Evolutionary conservation across 2,329 filamentous ascomycete genomes (phyloP).

Genomic region (Rutstroemia sp.): DNA sequence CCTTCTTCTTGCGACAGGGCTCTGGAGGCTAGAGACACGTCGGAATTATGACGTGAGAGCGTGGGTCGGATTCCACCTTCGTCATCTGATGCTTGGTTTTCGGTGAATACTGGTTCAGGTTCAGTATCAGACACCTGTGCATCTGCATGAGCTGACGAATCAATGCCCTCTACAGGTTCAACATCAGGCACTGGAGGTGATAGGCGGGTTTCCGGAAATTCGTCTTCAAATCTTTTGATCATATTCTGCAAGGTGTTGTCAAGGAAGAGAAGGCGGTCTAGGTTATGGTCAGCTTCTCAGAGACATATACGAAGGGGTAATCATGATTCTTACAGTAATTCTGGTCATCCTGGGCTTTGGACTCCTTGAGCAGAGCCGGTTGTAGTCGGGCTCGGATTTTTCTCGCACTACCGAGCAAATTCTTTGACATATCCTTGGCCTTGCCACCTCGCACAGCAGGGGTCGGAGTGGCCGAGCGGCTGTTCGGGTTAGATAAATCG

Average conservation of each 20-base stretch:
- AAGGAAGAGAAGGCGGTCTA: constrained; percentile 74
- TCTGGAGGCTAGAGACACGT: constrained; percentile 60
- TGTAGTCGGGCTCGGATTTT: constrained; percentile 82
- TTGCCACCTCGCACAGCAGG: constrained; percentile 45
- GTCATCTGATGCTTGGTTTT: constrained; percentile 31
- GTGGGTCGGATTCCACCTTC: constrained; percentile 34
- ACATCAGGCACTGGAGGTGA: constrained; percentile 17
- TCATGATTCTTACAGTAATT: constrained; percentile 60
- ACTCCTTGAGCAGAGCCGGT: constrained; percentile 72
- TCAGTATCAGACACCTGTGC: constrained; percentile 19
- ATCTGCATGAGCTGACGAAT: constrained; percentile 11
- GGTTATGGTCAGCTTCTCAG: not conserved
- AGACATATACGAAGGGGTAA: not conserved
- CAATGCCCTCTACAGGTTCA: not conserved
- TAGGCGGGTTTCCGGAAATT: constrained; percentile 79
- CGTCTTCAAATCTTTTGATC: constrained; percentile 92
- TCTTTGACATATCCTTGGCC: constrained; percentile 89
- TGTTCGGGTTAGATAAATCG: constrained; percentile 25
- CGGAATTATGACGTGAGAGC: constrained; percentile 53
- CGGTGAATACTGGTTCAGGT: constrained; percentile 17
- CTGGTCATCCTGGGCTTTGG: constrained; percentile 61
- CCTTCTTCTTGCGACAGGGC: constrained; percentile 63
- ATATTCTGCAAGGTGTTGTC: constrained; percentile 84
- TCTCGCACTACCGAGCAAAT: constrained; percentile 76
- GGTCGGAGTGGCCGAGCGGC: constrained; percentile 40